Base-by-base conservation (phyloP, 2,329 filamentous ascomycete genomes). In the Neocucurbitaria cava region DNA sequence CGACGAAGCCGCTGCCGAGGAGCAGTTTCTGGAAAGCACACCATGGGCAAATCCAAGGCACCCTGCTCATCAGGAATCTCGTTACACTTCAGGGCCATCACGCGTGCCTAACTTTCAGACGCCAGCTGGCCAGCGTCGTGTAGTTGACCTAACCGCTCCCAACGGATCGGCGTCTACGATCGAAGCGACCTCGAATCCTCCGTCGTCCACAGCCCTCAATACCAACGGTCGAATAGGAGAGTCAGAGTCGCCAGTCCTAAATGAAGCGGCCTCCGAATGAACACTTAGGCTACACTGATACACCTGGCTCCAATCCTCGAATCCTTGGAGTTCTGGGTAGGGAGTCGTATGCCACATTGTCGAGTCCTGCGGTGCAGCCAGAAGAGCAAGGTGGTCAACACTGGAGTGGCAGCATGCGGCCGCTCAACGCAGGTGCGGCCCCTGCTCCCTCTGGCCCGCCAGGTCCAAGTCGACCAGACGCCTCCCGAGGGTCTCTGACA, bases 11-110 rank as follows among this genome's bases (percentile, higher is more conserved):
- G 78, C 89, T 35, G 90, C 90, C 21, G 90, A 91, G 66, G 91
- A 96, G 74, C 89, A 94, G 60, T 96, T 95, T 65, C 83, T 96
- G 50, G 91, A 96, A 69, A 89, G 94, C 64, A 96, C 91, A 5
- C 89, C 92, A 1, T 97, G 93, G 93, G 92, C 92, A 31, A 96
- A 96, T 71, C 91, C 92, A 17, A 91, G 94, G 63, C 74, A 76
- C 52, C 74, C 74, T 10, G 71, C 69, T n/a, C 74, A 77, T 42
- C 72, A 74, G 26, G 69, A 75, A 41, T 59, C 70, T 3, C 70
- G 73, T 18, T 76, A 73, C 45, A 63, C 62, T 18, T 56, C 68
- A 28, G 69, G 64, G 4, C 59, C 64, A 15, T 57, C 69, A 18
- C 63, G 70, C n/a, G 44, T 67, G 35, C 56, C 69, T 9, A 72